Evolutionary conservation across 345 rosid species (phyloP), one percentile per base, ranked within the genome.

Genomic region (Balakata baccata): DNA sequence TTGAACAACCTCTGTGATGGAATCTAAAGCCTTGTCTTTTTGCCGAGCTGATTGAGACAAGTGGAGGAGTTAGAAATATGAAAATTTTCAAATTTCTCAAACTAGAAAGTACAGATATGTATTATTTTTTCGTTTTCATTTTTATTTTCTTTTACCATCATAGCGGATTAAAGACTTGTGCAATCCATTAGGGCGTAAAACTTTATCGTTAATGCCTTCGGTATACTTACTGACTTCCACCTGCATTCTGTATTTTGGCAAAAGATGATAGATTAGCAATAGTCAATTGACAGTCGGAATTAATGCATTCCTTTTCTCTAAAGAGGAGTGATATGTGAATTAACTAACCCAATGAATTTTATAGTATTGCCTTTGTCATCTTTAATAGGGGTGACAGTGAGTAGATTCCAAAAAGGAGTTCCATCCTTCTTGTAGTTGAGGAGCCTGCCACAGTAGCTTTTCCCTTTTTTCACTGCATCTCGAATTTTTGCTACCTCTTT

Each of bases 221-320:
- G 97, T 95, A 82, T 87, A 87, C 76, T 95, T 95, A 89, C 96
- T 95, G 70, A 92, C 98, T 85, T 90, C 96, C 63, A 95, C 99
- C 88, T 95, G 99, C 99, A 95, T 95, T 74, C 98, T 94, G 89
- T 78, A 71, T 37, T 62, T 59, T 69, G 57, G 63, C 13, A 59
- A 41, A 37, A 7, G 17, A 74, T 29, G 20, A 20, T 20, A 54
- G 6, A n/a, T 49, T 54, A 37, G 4, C 3, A 43, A 58, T 9
- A 11, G 45, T 64, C 5, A 18, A 56, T n/a, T 57, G 10, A 23
- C 20, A 51, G 18, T 4, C 11, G 0, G 25, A n/a, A n/a, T n/a
- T 23, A 17, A 49, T 14, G 22, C 17, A 67, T 6, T 67, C 5
- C 53, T 66, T 46, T 23, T 66, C 7, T 29, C n/a, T 29, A 25